Evolutionary conservation across 306 rosid species (phyloP).

Genomic region (Leucaena leucocephala): DNA sequence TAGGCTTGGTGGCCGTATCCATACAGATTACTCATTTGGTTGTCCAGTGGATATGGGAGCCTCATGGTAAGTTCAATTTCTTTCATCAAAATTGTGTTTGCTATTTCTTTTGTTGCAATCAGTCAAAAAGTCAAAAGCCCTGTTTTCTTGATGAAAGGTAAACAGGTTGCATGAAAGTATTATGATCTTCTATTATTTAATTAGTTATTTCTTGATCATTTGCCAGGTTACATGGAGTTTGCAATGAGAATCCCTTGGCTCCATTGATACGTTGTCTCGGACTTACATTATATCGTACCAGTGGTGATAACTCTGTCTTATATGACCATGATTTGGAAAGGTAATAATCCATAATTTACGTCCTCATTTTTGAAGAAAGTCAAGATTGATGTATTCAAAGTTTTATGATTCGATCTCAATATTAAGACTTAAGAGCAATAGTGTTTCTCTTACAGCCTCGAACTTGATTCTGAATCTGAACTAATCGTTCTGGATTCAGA

Average conservation of each 20-base stretch:
- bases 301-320: constrained; percentile 84
- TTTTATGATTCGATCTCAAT: constrained; percentile 14
- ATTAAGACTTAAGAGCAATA: not conserved
- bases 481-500: not conserved
- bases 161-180: not conserved
- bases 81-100: constrained; percentile 3
- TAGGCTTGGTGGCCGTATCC: constrained; percentile 87
- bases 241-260: constrained; percentile 89
- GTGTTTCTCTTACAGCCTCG: not conserved
- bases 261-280: constrained; percentile 80
- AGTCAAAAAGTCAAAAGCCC: not conserved
- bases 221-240: constrained; percentile 86
- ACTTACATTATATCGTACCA: constrained; percentile 75
- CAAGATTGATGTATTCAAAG: constrained; percentile 23
- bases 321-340: constrained; percentile 96
- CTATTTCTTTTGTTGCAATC: constrained; percentile 9
- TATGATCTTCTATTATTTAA: not conserved
- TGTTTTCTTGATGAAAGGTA: constrained; percentile 11
- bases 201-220: constrained; percentile 27
- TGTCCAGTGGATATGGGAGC: constrained; percentile 95
- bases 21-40: constrained; percentile 78
- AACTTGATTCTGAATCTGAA: constrained; percentile 1
- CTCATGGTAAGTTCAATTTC: constrained; percentile 60
- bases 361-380: constrained; percentile 4
- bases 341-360: constrained; percentile 40